Conservation (phyloP, 129 eudicot species). For the Helichrysum umbraculigerum region DNA sequence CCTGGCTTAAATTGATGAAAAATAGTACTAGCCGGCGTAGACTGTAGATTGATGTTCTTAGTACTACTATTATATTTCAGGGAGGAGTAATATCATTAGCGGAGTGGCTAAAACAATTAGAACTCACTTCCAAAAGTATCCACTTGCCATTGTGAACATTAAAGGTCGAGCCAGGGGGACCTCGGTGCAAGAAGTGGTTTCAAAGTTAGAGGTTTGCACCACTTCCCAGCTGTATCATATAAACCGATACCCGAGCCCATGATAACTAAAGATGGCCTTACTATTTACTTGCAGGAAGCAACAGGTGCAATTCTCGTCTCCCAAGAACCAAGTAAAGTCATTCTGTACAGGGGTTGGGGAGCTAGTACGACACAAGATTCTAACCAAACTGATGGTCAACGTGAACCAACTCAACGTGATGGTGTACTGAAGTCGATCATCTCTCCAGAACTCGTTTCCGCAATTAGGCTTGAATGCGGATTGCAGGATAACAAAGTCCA, state of each 20-base stretch:
- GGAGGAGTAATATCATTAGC: conserved; percentile 70
- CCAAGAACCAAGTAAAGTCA: conserved; percentile 84
- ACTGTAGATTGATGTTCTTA: background rate
- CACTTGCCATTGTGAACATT: conserved; percentile 85
- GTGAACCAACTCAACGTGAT: conserved; percentile 16
- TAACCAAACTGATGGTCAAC: conserved; percentile 18
- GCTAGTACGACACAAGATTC: conserved; percentile 26
- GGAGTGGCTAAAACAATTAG: conserved; percentile 85
- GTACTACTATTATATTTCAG: conserved; percentile 34
- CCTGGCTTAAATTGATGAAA: background rate
- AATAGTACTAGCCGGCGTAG: background rate
- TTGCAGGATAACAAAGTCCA: conserved; percentile 37
- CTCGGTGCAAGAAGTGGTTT: conserved; percentile 75
- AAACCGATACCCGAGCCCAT: background rate
- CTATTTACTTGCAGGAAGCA: conserved; percentile 62
- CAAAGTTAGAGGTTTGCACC: conserved; percentile 63
- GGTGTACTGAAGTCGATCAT: conserved; percentile 23
- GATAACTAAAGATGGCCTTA: background rate
- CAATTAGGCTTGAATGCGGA: conserved; percentile 89
- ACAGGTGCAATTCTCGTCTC: conserved; percentile 85
- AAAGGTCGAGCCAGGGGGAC: conserved; percentile 97
- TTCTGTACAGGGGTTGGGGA: conserved; percentile 90
- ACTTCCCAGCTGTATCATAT: conserved; percentile 12
- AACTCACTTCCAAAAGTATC: conserved; percentile 74
- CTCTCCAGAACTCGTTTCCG: conserved; percentile 80